phyloP scores from a whole-genome alignment of 257 asterid species.

The Solanum etuberosum region DNA sequence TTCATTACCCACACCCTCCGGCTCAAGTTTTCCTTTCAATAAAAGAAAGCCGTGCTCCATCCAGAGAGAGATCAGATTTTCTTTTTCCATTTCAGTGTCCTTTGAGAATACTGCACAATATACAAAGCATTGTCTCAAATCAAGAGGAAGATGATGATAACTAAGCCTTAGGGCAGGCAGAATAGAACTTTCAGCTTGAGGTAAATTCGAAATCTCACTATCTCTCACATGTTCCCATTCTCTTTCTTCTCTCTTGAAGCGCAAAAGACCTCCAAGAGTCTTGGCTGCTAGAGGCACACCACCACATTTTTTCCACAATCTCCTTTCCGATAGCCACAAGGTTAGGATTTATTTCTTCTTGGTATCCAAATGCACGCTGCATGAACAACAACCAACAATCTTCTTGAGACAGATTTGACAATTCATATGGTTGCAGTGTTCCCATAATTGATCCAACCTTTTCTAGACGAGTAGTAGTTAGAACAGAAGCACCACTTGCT shows the following conservation, averaged over 20 bases:
- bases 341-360: neutral
- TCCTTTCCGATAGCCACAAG: neutral
- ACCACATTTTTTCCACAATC: neutral
- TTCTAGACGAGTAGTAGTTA: slow-evolving; percentile 13
- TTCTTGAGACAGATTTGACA: neutral
- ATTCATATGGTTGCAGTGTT: slow-evolving; percentile 3
- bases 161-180: no score
- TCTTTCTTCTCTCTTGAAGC: no score
- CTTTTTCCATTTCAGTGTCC: no score
- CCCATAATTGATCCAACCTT: slow-evolving; percentile 7
- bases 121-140: no score
- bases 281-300: slow-evolving; percentile 5
- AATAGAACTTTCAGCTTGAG: neutral
- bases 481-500: slow-evolving; percentile 3
- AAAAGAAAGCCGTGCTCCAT: no score
- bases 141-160: no score
- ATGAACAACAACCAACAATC: slow-evolving; percentile 14
- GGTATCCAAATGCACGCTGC: slow-evolving; percentile 6
- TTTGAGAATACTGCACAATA: no score
- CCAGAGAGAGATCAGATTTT: no score
- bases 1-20: no score
- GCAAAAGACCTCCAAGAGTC: neutral
- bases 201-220: neutral
- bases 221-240: no score
- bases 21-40: no score